Base-by-base conservation (phyloP, 1,139 yeast genomes). In the Pichia sp. region DNA sequence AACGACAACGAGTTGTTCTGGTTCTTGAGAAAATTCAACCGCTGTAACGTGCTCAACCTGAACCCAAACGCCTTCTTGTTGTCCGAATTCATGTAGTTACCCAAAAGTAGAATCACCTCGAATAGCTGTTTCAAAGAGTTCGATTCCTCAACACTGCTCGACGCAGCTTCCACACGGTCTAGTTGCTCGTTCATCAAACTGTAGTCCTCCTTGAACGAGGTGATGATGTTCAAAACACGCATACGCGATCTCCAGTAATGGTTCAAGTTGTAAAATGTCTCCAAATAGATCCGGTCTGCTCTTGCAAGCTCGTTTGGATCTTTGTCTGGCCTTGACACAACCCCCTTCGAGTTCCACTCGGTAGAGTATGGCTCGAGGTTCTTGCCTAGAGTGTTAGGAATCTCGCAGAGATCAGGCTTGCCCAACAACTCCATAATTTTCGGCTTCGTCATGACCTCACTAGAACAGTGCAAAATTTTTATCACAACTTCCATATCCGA, bases 361-460 rank as follows among this genome's bases (percentile, higher is more conserved):
- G 79, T 75, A 23, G 77, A 71, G 64, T 88, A 93, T 0, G 97
- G 96, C 56, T 78, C 79, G 61, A 88, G 80, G 58, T 80, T 83
- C 60, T 86, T 76, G 4, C 79, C 73, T 56, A 86, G 66, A 25
- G 83, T 79, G 50, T 80, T 83, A 18, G 95, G 78, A n/a, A 88
- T 77, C 52, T 87, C 89, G 23, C 79, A 76, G 51, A 91, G 72
- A 26, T 83, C 84, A 39, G 88, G 91, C 53, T 80, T 83, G 47
- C 80, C 80, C 69, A 93, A 81, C 64, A 91, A 91, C 62, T 91
- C 98, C 56, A 93, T 69, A 23, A 91, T 85, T 54, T 88, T 86
- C 5, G 76, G 67, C 59, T 85, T 89, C 39, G 76, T 78, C 45
- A 89, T 58, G 18, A 91, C 79, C 12, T 86, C 93, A 19, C 72